phyloP scores from a whole-genome alignment of 768 basidiomycete species.

The Russula dissimulans region DNA sequence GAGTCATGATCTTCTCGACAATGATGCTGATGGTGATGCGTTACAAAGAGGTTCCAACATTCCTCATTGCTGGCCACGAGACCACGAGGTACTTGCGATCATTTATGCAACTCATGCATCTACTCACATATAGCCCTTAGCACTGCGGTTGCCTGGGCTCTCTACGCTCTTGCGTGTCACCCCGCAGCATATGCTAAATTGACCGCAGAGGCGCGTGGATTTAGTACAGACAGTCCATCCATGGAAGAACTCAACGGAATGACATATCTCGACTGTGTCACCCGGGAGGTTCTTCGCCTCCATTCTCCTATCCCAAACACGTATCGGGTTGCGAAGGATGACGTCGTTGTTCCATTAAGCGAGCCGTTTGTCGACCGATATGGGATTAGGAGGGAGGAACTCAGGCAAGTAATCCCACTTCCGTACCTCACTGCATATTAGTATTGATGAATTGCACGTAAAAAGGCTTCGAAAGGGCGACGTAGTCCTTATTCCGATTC shows the following conservation, averaged over 20 bases:
- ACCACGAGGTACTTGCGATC: conserved; percentile 37
- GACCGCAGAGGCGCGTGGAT: conserved; percentile 44
- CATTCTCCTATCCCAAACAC: conserved; percentile 15
- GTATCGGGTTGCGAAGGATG: conserved; percentile 10
- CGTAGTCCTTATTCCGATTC: conserved; percentile 10
- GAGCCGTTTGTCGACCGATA: conserved; percentile 18
- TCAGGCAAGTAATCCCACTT: conserved; percentile 7
- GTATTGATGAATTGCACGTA: too few species aligned
- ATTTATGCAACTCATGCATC: background rate
- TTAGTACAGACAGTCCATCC: conserved; percentile 47
- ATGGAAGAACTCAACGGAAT: conserved; percentile 64
- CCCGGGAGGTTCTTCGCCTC: conserved; percentile 14
- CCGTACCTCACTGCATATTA: background rate
- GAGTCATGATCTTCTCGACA: background rate
- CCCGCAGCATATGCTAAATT: conserved; percentile 45
- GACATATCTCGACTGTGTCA: conserved; percentile 44
- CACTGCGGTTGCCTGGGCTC: conserved; percentile 46
- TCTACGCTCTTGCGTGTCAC: conserved; percentile 44
- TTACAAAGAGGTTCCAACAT: conserved; percentile 47
- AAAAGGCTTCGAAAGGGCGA: conserved; percentile 12
- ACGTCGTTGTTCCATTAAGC: conserved; percentile 16
- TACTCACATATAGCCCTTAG: conserved; percentile 3
- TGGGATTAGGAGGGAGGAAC: conserved; percentile 11
- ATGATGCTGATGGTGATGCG: background rate
- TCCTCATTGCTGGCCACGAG: conserved; percentile 52